phyloP scores from a whole-genome alignment of 1,284 basidiomycete genomes.

The Quambalaria eucalypti region DNA sequence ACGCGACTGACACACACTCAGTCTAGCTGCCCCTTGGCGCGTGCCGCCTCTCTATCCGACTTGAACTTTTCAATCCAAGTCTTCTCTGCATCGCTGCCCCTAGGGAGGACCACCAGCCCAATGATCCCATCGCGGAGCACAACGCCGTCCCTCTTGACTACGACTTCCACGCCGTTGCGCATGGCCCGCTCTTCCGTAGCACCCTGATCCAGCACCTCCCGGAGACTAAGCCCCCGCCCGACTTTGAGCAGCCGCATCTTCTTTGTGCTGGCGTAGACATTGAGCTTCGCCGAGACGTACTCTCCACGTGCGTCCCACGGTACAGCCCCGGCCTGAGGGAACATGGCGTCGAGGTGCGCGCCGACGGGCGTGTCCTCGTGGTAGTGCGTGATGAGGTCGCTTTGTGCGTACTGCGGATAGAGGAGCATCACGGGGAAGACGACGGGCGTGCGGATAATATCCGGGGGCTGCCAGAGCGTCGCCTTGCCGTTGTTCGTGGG shows the following conservation, averaged over 20 bases:
- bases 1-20: too few species aligned
- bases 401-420: constrained; percentile 79
- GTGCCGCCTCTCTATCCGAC: constrained; percentile 35
- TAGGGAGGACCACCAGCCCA: constrained; percentile 74
- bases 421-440: constrained; percentile 82
- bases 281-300: constrained; percentile 61
- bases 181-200: constrained; percentile 46
- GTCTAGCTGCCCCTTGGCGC: background rate
- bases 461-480: constrained; percentile 26
- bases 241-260: constrained; percentile 72
- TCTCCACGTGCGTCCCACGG: constrained; percentile 70
- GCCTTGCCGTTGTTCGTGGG: background rate
- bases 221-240: constrained; percentile 74
- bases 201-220: constrained; percentile 58
- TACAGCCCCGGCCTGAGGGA: constrained; percentile 58
- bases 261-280: constrained; percentile 74
- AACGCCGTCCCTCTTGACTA: constrained; percentile 65
- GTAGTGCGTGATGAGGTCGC: constrained; percentile 79
- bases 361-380: constrained; percentile 74
- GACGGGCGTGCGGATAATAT: constrained; percentile 55
- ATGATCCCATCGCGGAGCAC: constrained; percentile 77
- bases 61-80: constrained; percentile 84
- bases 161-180: constrained; percentile 51
- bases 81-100: constrained; percentile 66
- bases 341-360: constrained; percentile 70